Evolutionary conservation across 2,329 filamentous ascomycete genomes (phyloP).

Genomic region (Diaporthe sp.): DNA sequence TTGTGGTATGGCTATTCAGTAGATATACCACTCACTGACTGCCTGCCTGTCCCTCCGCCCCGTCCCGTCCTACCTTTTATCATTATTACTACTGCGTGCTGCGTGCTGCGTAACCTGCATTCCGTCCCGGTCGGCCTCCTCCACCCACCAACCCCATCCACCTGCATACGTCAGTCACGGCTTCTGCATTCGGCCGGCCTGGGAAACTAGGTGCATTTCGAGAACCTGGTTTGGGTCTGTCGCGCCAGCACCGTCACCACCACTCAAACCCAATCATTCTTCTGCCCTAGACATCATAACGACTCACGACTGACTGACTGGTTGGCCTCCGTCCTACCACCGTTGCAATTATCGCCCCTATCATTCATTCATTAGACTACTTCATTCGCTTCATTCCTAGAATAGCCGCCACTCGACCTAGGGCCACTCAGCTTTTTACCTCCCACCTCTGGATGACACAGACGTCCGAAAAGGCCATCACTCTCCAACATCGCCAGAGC

Average conservation of each 20-base stretch:
- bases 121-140: conserved; percentile 6
- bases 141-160: conserved; percentile 7
- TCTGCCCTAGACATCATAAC: conserved; percentile 21
- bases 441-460: background rate
- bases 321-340: conserved; percentile 8
- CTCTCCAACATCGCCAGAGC: background rate
- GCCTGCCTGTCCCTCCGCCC: background rate
- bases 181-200: conserved; percentile 19
- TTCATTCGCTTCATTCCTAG: conserved; percentile 8
- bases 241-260: conserved; percentile 18
- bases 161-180: conserved; percentile 30
- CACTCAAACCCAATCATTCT: conserved; percentile 22
- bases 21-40: background rate
- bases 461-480: conserved; percentile 1
- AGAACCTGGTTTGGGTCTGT: conserved; percentile 1
- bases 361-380: background rate
- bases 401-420: background rate
- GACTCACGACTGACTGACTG: background rate
- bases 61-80: background rate
- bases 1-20: background rate
- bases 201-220: background rate
- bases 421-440: background rate
- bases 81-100: background rate
- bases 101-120: background rate
- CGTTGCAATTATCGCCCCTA: background rate